These are phyloP conservation scores for Neurospora hispaniola DNA, from an alignment of 495 filamentous ascomycete species.

Conservation along the genomic window DNA sequence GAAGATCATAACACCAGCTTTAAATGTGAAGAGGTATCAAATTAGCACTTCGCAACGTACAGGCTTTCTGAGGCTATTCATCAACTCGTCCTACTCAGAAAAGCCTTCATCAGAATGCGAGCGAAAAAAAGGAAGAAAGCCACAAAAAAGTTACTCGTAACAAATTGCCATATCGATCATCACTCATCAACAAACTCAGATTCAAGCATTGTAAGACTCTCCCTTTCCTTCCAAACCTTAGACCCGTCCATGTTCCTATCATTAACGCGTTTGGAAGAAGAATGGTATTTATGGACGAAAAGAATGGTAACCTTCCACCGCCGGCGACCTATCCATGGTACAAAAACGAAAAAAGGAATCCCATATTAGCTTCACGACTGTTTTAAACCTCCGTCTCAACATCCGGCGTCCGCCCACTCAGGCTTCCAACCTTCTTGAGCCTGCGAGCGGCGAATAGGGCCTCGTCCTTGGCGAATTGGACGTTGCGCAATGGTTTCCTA, in stretches of 20 bases:
- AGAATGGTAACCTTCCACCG: background rate
- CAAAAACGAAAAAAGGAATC: background rate
- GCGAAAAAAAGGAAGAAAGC: background rate
- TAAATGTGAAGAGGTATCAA: background rate
- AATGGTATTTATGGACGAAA: background rate
- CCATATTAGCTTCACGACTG: background rate
- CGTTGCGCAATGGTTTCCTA: conserved; percentile 51
- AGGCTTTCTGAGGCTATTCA: background rate
- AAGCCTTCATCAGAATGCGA: background rate
- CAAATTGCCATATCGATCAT: background rate
- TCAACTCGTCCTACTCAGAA: background rate
- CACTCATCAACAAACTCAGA: background rate
- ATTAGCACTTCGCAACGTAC: background rate
- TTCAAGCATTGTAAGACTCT: background rate
- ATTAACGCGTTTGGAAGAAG: background rate
- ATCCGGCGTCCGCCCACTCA: conserved; percentile 54
- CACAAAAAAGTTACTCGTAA: background rate
- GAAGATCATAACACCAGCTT: background rate
- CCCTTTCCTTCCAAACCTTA: background rate
- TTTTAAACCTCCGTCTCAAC: conserved; percentile 53
- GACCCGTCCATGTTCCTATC: background rate
- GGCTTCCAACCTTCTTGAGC: conserved; percentile 43
- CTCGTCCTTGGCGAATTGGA: conserved; percentile 63
- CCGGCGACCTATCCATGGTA: background rate
- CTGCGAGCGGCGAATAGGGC: conserved; percentile 48